Base-by-base conservation (phyloP, 768 basidiomycete genomes). In the Amanita polypyramis region DNA sequence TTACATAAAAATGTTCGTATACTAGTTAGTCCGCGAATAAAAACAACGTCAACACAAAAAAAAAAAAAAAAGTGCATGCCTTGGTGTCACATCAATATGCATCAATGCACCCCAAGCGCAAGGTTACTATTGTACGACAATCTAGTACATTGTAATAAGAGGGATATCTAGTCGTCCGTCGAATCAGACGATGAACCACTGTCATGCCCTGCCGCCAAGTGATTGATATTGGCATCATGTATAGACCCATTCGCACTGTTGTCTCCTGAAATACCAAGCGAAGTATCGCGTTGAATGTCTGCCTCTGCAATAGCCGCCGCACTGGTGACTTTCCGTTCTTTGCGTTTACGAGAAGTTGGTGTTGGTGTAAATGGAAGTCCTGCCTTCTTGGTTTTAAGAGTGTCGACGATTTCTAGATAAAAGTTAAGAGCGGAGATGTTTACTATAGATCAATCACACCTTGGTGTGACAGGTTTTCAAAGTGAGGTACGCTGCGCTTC, bases 401-500 rank as follows among this genome's bases (percentile, higher is more conserved):
- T 87, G 54, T 88, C 86, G 75, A 89, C 79, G 47, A 89, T 83
- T 62, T 89, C 86, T 88, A 56, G n/a, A 25, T 32, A 32, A 25
- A 17, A 23, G 45, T 50, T 36, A 40, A 25, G 11, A 21, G 33
- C 5, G 11, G 15, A 23, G 44, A 23, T 25, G 14, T 21, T 25
- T 2, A 1, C 9, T 0, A 33, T 36, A 41, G 39, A n/a, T 20
- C 21, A 35, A n/a, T 2, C 19, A 45, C 45, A 84, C 87, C 87
- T 65, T 77, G 73, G 59, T 86, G 83, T 1, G 82, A 74, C 86
- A 90, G 89, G 40, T 85, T 76, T 60, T 88, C 85, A 54, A 76
- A 74, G 15, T 83, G 85, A 59, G 83, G 85, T 50, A 90, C 74
- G 45, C 82, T 67, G 49, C 74, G 71, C 58, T 90, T 90, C 79